Evolutionary conservation across 2,329 filamentous ascomycete genomes (phyloP).

Genomic region (Arthroderma sp.): DNA sequence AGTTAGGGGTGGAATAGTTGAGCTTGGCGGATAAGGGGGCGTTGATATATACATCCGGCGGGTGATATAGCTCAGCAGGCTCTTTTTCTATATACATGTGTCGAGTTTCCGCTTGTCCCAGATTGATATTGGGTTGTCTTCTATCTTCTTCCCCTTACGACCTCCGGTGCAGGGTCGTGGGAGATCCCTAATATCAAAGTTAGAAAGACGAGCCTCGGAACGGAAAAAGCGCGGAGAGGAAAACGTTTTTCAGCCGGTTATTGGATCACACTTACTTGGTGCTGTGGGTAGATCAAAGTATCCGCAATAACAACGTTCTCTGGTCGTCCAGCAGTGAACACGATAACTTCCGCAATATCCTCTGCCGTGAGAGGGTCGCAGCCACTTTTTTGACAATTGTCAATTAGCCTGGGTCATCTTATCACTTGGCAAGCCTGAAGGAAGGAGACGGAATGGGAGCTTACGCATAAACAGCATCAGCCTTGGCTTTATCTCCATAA

Average conservation of each 20-base stretch:
- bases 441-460: slow-evolving; percentile 22
- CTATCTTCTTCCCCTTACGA: slow-evolving; percentile 1
- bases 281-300: slow-evolving; percentile 73
- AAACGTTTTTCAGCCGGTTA: background rate
- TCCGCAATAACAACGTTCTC: slow-evolving; percentile 90
- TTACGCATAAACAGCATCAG: slow-evolving; percentile 77
- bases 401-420: slow-evolving; percentile 7
- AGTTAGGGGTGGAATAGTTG: background rate
- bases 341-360: slow-evolving; percentile 81
- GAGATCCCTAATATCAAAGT: slow-evolving; percentile 7
- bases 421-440: background rate
- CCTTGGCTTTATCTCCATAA: slow-evolving; percentile 77
- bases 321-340: slow-evolving; percentile 69
- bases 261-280: slow-evolving; percentile 53
- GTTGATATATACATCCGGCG: background rate
- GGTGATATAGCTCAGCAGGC: background rate
- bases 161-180: slow-evolving; percentile 9
- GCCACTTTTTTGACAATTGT: slow-evolving; percentile 37
- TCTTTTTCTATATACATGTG: background rate
- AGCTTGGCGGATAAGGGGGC: background rate
- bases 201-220: background rate
- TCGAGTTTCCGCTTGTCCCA: background rate
- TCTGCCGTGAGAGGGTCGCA: slow-evolving; percentile 76
- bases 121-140: background rate
- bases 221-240: background rate